Evolutionary conservation across 2,329 filamentous ascomycete species (phyloP).

Genomic region (Fusarium algeriense): DNA sequence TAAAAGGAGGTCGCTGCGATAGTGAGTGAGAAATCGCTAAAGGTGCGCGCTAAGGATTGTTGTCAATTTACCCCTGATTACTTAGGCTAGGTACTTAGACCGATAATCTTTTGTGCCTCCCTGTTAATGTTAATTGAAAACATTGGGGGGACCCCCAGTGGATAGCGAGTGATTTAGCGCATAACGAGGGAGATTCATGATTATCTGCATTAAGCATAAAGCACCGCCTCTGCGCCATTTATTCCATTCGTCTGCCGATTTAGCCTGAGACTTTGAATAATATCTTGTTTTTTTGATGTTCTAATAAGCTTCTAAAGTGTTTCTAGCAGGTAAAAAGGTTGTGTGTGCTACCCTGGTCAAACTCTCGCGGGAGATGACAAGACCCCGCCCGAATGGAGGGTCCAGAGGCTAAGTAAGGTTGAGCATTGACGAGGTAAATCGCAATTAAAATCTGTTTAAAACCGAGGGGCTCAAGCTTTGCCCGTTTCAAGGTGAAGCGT

Average conservation of each 20-base stretch:
- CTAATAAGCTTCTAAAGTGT: constrained; percentile 5
- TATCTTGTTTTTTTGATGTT: background rate
- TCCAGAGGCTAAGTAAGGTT: constrained; percentile 3
- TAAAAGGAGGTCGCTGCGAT: constrained; percentile 23
- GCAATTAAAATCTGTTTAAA: constrained; percentile 20
- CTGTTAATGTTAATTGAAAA: constrained; percentile 41
- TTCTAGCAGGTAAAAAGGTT: constrained; percentile 12
- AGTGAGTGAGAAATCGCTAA: background rate
- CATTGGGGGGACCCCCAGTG: constrained; percentile 38
- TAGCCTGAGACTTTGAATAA: background rate
- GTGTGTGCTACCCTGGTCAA: constrained; percentile 4
- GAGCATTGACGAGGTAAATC: constrained; percentile 32
- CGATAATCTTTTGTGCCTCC: constrained; percentile 18
- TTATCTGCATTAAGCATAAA: background rate
- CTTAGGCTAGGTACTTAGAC: constrained; percentile 14
- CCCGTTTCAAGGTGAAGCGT: constrained; percentile 15
- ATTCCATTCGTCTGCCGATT: background rate
- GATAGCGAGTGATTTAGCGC: constrained; percentile 30
- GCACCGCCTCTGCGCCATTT: constrained; percentile 6
- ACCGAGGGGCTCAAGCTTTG: constrained; percentile 1
- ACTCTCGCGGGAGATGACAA: constrained; percentile 15
- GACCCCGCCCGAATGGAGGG: constrained; percentile 28
- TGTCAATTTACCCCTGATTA: constrained; percentile 37
- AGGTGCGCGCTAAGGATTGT: constrained; percentile 2
- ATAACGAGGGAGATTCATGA: background rate